Conservation (phyloP, 1,139 yeast species). For the Chernovozyma sophiae-reginae region DNA sequence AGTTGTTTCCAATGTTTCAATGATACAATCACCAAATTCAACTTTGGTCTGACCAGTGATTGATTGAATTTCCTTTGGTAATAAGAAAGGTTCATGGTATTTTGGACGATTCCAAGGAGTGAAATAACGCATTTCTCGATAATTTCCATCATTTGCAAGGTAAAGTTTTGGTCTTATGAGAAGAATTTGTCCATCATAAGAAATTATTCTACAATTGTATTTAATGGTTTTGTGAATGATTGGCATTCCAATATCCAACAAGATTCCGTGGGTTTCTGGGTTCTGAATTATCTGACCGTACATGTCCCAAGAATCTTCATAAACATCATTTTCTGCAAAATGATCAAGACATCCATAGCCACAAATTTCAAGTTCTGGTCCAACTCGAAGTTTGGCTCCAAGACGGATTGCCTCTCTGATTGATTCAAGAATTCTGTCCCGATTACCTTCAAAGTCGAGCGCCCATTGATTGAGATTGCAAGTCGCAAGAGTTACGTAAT, state of each 20-base stretch:
- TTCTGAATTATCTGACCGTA: conserved; percentile 69
- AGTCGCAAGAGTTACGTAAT: conserved; percentile 55
- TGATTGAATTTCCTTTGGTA: conserved; percentile 65
- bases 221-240: conserved; percentile 80
- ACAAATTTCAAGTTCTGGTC: conserved; percentile 92
- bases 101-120: conserved; percentile 89
- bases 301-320: conserved; percentile 92
- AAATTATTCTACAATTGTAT: conserved; percentile 85
- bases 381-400: conserved; percentile 84
- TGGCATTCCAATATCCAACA: conserved; percentile 94
- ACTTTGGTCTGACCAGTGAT: conserved; percentile 64
- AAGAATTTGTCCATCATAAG: conserved; percentile 72
- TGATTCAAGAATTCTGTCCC: conserved; percentile 82
- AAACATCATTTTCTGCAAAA: conserved; percentile 84
- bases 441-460: conserved; percentile 92
- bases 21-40: conserved; percentile 84
- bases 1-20: conserved; percentile 78
- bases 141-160: conserved; percentile 96
- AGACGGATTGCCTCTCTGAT: conserved; percentile 68
- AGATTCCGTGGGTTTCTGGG: conserved; percentile 65
- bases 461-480: conserved; percentile 97
- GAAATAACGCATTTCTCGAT: conserved; percentile 94
- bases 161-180: conserved; percentile 88
- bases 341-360: conserved; percentile 97
- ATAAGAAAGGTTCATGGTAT: conserved; percentile 62